Evolutionary conservation across 2,329 filamentous ascomycete genomes (phyloP).

Genomic region (Talaromyces funiculosus): DNA sequence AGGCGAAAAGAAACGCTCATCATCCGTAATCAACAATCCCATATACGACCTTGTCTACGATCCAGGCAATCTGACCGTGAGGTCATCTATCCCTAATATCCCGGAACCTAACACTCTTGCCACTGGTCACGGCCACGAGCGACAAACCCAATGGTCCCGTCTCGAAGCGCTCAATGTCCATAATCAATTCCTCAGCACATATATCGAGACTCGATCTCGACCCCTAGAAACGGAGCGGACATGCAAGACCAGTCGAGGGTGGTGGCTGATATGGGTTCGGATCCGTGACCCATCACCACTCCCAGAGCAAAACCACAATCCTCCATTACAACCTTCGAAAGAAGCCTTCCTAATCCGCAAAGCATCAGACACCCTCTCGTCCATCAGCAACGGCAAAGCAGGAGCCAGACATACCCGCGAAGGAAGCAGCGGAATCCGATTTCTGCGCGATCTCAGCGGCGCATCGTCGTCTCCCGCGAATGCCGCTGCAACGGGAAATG

Average conservation of each 20-base stretch:
- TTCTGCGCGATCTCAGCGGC: slow-evolving; percentile 38
- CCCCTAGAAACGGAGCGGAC: slow-evolving; percentile 53
- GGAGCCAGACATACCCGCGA: not conserved
- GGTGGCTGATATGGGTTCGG: slow-evolving; percentile 64
- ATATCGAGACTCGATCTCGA: slow-evolving; percentile 46
- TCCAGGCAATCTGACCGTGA: slow-evolving; percentile 52
- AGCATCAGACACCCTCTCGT: slow-evolving; percentile 36
- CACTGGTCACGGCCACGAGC: not conserved
- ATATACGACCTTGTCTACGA: slow-evolving; percentile 60
- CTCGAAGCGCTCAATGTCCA: slow-evolving; percentile 59
- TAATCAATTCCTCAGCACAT: slow-evolving; percentile 53
- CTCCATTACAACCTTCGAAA: slow-evolving; percentile 17
- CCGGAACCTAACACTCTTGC: slow-evolving; percentile 44
- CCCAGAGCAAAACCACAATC: not conserved
- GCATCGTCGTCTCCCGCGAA: slow-evolving; percentile 20
- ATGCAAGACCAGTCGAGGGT: slow-evolving; percentile 58
- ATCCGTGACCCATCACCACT: slow-evolving; percentile 29
- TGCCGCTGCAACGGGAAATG: not conserved
- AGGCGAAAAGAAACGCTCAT: slow-evolving; percentile 28
- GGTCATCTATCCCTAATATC: slow-evolving; percentile 60
- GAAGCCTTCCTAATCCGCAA: slow-evolving; percentile 45
- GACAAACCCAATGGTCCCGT: slow-evolving; percentile 41
- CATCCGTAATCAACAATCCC: slow-evolving; percentile 33
- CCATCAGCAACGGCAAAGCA: not conserved
- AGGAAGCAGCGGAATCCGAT: slow-evolving; percentile 16